Conservation (phyloP, 768 basidiomycete genomes). For the Boletus subcaerulescens region DNA sequence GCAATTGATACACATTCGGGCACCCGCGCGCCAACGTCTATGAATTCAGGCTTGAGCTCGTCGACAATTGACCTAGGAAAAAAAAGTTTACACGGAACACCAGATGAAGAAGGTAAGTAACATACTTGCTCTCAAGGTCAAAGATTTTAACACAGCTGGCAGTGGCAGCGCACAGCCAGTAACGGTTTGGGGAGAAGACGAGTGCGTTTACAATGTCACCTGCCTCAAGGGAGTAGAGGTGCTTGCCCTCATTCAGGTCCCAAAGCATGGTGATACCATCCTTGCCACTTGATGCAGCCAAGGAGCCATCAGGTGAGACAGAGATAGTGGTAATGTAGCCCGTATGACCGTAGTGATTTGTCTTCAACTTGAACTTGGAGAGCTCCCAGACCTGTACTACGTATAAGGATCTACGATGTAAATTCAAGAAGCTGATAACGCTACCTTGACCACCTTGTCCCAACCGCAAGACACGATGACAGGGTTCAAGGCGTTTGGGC, state of each 20-base stretch:
- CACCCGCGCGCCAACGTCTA: conserved; percentile 69
- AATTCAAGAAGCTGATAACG: conserved; percentile 22
- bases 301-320: conserved; percentile 97
- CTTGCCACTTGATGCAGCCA: conserved; percentile 98
- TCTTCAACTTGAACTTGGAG: conserved; percentile 99
- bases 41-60: conserved; percentile 95
- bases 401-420: conserved; percentile 5
- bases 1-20: conserved; percentile 96
- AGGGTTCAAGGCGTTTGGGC: conserved; percentile 94
- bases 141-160: conserved; percentile 98
- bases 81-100: background rate
- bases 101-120: conserved; percentile 17
- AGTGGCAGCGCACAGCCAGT: conserved; percentile 99
- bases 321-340: conserved; percentile 99
- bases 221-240: conserved; percentile 99
- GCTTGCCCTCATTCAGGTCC: conserved; percentile 99
- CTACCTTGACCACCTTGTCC: conserved; percentile 99
- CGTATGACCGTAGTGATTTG: conserved; percentile 99
- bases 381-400: conserved; percentile 95
- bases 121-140: conserved; percentile 98
- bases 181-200: conserved; percentile 99
- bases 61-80: conserved; percentile 86
- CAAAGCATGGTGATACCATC: conserved; percentile 99
- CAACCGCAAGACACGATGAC: conserved; percentile 99
- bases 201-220: conserved; percentile 98